Conservation (phyloP, 495 filamentous ascomycete species). For the Lasiosphaeriaceae sp. region DNA sequence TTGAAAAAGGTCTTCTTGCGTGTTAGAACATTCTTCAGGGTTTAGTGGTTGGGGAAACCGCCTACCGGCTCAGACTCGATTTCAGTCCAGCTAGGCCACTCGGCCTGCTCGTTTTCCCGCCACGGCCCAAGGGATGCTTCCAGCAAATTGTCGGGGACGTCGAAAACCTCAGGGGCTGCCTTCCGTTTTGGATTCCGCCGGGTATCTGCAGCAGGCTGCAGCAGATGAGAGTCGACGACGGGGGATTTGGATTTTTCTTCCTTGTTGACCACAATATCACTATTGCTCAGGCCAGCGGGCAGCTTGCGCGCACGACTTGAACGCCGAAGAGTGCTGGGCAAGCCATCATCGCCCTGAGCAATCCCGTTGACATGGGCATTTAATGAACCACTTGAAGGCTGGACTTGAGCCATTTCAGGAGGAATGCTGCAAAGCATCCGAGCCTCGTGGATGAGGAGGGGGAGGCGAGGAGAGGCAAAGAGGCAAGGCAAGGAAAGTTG, state of each 20-base stretch:
- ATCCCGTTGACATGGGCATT: not conserved
- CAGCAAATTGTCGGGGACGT: conserved; percentile 30
- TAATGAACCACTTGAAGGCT: not conserved
- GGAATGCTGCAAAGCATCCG: too few relatives aligned
- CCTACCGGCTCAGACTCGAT: conserved; percentile 87
- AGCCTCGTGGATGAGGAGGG: too few relatives aligned
- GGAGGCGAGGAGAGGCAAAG: too few relatives aligned
- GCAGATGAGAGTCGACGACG: not conserved
- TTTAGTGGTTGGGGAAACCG: not conserved
- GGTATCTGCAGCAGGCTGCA: not conserved
- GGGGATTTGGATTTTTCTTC: not conserved
- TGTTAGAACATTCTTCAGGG: not conserved
- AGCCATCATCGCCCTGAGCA: not conserved
- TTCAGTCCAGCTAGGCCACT: conserved; percentile 72
- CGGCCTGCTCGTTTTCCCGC: conserved; percentile 37
- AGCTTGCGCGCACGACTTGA: conserved; percentile 32
- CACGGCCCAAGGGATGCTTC: conserved; percentile 35
- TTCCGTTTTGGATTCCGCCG: conserved; percentile 39
- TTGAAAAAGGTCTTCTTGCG: conserved; percentile 69
- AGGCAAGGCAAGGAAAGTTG: too few relatives aligned
- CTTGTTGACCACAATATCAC: not conserved
- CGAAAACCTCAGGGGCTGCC: conserved; percentile 27
- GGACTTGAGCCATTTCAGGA: conserved; percentile 1
- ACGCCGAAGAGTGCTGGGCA: conserved; percentile 22
- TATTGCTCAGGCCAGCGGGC: conserved; percentile 20